Evolutionary conservation across 1,284 basidiomycete genomes (phyloP).

Genomic region (Malassezia globosa): DNA sequence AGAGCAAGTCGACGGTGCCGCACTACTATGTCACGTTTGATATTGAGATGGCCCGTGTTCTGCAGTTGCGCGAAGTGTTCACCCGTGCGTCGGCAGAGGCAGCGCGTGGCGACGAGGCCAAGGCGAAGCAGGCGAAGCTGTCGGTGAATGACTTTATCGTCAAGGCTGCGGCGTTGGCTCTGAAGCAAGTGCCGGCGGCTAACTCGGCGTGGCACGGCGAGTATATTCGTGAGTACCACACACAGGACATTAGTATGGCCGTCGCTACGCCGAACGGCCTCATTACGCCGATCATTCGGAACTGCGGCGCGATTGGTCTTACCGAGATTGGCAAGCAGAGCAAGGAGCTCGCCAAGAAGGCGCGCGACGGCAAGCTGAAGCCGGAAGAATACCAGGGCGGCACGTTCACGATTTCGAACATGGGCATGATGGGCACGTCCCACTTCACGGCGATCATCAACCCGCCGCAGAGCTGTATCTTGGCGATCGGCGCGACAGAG

Average conservation of each 20-base stretch:
- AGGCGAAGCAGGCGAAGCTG: constrained; percentile 70
- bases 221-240: constrained; percentile 89
- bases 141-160: constrained; percentile 97
- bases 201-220: constrained; percentile 98
- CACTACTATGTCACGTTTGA: constrained; percentile 95
- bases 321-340: constrained; percentile 82
- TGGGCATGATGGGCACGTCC: constrained; percentile 85
- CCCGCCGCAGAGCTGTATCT: constrained; percentile 91
- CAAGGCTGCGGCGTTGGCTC: constrained; percentile 82
- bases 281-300: constrained; percentile 93
- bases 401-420: constrained; percentile 96
- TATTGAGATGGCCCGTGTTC: constrained; percentile 90
- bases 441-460: constrained; percentile 99
- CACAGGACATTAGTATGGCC: constrained; percentile 90
- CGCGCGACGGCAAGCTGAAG: constrained; percentile 87
- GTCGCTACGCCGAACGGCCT: constrained; percentile 91
- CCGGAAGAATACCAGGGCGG: constrained; percentile 95
- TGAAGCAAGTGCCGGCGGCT: constrained; percentile 88
- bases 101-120: constrained; percentile 50
- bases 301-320: constrained; percentile 81
- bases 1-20: constrained; percentile 87
- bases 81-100: constrained; percentile 55
- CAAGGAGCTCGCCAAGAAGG: constrained; percentile 84
- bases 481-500: constrained; percentile 83
- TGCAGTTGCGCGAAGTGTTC: constrained; percentile 89